Evolutionary conservation across 257 asterid species (phyloP).

Genomic region (Galeopsis tetrahit): DNA sequence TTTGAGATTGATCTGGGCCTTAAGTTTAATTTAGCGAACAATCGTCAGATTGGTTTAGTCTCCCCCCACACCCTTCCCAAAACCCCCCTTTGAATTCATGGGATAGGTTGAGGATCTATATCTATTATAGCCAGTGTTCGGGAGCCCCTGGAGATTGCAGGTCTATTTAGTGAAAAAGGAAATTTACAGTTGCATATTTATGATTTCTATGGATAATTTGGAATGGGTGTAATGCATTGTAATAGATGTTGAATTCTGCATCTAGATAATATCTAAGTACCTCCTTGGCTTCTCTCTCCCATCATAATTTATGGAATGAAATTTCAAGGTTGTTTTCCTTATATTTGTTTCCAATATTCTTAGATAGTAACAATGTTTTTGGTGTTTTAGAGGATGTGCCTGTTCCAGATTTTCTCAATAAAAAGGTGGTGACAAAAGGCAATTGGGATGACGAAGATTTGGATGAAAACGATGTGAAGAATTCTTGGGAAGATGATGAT

Average conservation of each 20-base stretch:
- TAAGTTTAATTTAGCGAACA: background rate
- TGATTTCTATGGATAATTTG: background rate
- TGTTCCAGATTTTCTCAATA: slow-evolving; percentile 54
- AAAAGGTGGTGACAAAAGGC: slow-evolving; percentile 48
- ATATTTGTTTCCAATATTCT: background rate
- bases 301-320: background rate
- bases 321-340: background rate
- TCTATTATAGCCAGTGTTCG: background rate
- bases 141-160: background rate
- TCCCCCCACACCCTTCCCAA: background rate
- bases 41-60: background rate
- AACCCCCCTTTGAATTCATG: background rate
- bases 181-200: background rate
- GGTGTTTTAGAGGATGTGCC: slow-evolving; percentile 72
- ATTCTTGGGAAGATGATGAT: slow-evolving; percentile 97
- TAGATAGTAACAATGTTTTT: background rate
- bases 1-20: slow-evolving; percentile 1
- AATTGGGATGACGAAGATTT: slow-evolving; percentile 92
- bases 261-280: background rate
- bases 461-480: slow-evolving; percentile 74
- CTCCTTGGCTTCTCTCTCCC: background rate
- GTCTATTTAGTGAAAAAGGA: background rate
- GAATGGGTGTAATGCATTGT: background rate
- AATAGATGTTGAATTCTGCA: background rate
- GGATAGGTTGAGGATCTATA: background rate